phyloP scores from a whole-genome alignment of 257 asterid genomes.

The Gynochthodes officinalis region DNA sequence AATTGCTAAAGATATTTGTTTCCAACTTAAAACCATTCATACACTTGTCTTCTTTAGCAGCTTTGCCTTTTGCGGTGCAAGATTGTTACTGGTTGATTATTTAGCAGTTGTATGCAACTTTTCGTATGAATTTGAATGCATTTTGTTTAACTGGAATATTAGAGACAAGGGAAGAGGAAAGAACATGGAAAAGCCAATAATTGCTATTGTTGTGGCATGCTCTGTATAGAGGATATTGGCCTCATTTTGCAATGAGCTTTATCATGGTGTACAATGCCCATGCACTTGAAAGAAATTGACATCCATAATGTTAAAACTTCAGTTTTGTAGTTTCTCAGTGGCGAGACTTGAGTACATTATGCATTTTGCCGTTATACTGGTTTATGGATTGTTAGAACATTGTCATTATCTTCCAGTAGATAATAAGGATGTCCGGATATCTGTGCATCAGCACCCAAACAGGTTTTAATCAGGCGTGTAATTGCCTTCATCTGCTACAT shows the following conservation, averaged over 20 bases:
- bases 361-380: background rate
- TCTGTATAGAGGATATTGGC: background rate
- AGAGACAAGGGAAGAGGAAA: conserved; percentile 5
- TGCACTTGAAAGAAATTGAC: background rate
- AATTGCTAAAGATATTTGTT: background rate
- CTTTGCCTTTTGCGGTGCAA: conserved; percentile 5
- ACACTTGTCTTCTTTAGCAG: conserved; percentile 4
- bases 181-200: conserved; percentile 12
- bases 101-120: background rate
- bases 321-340: background rate
- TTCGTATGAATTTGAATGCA: background rate
- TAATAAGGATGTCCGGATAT: no score
- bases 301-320: background rate
- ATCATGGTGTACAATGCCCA: background rate
- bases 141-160: conserved; percentile 12
- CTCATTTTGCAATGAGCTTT: background rate
- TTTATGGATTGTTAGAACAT: background rate
- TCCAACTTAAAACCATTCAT: background rate
- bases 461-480: no score
- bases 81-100: conserved; percentile 3
- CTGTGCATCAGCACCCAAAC: no score
- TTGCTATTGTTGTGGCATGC: background rate
- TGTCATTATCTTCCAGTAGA: no score
- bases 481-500: no score
- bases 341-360: background rate